These are phyloP conservation scores for Pleurotus eryngii DNA, from an alignment of 768 basidiomycete genomes.

Conservation along the genomic window DNA sequence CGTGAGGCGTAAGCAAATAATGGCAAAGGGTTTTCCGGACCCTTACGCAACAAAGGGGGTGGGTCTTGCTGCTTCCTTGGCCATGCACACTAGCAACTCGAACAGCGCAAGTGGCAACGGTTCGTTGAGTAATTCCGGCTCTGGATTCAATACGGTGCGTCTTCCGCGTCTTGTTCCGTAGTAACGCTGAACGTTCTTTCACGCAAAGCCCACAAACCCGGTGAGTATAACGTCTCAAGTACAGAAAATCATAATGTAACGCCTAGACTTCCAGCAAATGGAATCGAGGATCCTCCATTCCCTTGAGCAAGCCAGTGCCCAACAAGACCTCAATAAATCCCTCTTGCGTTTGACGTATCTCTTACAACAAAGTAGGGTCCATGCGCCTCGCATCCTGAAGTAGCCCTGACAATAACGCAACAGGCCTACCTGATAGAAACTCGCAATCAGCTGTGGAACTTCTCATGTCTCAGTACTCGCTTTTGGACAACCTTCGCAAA, in stretches of 20 bases:
- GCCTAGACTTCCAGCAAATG: slow-evolving; percentile 33
- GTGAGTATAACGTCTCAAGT: slow-evolving; percentile 8
- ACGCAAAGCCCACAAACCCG: slow-evolving; percentile 19
- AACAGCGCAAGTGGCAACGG: slow-evolving; percentile 3
- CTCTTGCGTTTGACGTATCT: slow-evolving; percentile 77
- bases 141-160: slow-evolving; percentile 49
- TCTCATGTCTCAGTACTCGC: slow-evolving; percentile 71
- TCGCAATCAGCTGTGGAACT: slow-evolving; percentile 83
- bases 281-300: slow-evolving; percentile 60
- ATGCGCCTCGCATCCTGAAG: neutral
- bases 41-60: slow-evolving; percentile 58
- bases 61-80: neutral
- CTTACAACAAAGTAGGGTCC: slow-evolving; percentile 65
- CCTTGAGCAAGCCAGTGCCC: slow-evolving; percentile 72
- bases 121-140: slow-evolving; percentile 20
- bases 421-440: slow-evolving; percentile 62
- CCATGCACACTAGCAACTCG: slow-evolving; percentile 12
- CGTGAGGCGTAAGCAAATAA: slow-evolving; percentile 74
- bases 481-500: slow-evolving; percentile 85
- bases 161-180: neutral
- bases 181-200: neutral
- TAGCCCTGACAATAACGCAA: neutral
- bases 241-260: neutral
- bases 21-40: slow-evolving; percentile 65
- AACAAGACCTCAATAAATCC: slow-evolving; percentile 76